Percentiles rank a stretch among this genome's conserved stretches.
These are phyloP conservation scores for Lepiota brunneoincarnata DNA, from an alignment of 768 basidiomycete species.

Conservation along the genomic window DNA sequence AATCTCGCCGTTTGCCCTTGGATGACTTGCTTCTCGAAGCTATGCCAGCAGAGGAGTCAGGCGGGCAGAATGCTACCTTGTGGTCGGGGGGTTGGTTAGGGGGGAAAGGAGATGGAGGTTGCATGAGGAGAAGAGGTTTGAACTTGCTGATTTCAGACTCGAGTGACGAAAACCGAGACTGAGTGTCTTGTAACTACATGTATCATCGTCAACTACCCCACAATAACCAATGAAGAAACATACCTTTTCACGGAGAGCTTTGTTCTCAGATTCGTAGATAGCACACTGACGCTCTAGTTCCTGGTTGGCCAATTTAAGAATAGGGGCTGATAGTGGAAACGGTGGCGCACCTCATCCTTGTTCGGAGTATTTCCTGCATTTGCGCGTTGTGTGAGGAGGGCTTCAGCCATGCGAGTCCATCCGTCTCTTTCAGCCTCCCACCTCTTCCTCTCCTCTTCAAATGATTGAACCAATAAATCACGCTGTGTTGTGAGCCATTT, in stretches of 20 bases:
- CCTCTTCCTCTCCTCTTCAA: slow-evolving; percentile 55
- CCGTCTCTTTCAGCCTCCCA: slow-evolving; percentile 63
- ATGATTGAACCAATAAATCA: slow-evolving; percentile 49
- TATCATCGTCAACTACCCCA: background rate
- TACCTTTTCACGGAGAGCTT: slow-evolving; percentile 59
- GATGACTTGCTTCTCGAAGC: background rate
- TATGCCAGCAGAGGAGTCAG: background rate
- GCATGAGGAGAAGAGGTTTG: slow-evolving; percentile 67
- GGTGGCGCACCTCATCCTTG: slow-evolving; percentile 43
- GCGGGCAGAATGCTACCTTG: background rate
- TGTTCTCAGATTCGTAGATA: slow-evolving; percentile 59
- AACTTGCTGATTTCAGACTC: slow-evolving; percentile 66
- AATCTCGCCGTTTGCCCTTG: slow-evolving; percentile 19
- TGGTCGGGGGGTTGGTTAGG: background rate
- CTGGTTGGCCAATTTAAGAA: slow-evolving; percentile 28
- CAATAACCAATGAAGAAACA: slow-evolving; percentile 8
- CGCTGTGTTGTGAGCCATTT: slow-evolving; percentile 53
- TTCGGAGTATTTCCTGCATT: slow-evolving; percentile 28
- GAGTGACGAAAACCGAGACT: slow-evolving; percentile 48
- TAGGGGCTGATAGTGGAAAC: slow-evolving; percentile 5
- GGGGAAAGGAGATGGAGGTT: slow-evolving; percentile 35
- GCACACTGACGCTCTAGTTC: slow-evolving; percentile 52
- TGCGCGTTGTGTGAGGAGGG: slow-evolving; percentile 50
- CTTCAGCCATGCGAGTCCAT: slow-evolving; percentile 69
- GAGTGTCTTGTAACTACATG: slow-evolving; percentile 55